phyloP scores from a whole-genome alignment of 441 rosid genomes.

The Eruca vesicaria region DNA sequence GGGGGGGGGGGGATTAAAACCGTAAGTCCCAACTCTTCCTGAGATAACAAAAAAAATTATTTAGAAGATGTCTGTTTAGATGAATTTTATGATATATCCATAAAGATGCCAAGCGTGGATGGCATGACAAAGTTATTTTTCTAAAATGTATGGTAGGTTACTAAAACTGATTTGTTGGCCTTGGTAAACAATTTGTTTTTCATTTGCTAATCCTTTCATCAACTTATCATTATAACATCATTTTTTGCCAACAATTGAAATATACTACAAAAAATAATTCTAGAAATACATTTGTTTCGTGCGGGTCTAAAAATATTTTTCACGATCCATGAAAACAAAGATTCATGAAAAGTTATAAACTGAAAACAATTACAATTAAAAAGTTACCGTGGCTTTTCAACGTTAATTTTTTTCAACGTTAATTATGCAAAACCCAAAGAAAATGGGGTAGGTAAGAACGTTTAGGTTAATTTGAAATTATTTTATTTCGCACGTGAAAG shows the following conservation, averaged over 20 bases:
- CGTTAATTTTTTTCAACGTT: background rate
- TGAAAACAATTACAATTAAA: too few species aligned
- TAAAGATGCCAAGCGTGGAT: background rate
- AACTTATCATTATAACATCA: background rate
- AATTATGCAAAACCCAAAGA: background rate
- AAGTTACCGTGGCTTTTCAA: background rate
- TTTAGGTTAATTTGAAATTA: background rate
- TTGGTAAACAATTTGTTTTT: background rate
- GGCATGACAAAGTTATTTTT: background rate
- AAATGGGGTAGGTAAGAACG: background rate
- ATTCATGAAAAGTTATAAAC: background rate
- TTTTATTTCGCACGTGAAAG: background rate
- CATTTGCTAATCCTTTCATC: background rate
- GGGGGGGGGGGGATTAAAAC: too few species aligned
- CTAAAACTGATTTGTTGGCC: background rate
- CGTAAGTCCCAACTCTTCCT: background rate
- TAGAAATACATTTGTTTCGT: background rate
- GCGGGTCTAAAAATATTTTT: background rate
- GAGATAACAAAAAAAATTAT: too few species aligned
- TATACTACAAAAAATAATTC: background rate
- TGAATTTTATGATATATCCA: too few species aligned
- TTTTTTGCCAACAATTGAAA: background rate
- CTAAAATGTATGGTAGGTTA: background rate
- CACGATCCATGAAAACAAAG: background rate
- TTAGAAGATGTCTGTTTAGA: too few species aligned